Evolutionary conservation across 2,329 filamentous ascomycete genomes (phyloP).

Genomic region (Graphiopsis chlorocephala): DNA sequence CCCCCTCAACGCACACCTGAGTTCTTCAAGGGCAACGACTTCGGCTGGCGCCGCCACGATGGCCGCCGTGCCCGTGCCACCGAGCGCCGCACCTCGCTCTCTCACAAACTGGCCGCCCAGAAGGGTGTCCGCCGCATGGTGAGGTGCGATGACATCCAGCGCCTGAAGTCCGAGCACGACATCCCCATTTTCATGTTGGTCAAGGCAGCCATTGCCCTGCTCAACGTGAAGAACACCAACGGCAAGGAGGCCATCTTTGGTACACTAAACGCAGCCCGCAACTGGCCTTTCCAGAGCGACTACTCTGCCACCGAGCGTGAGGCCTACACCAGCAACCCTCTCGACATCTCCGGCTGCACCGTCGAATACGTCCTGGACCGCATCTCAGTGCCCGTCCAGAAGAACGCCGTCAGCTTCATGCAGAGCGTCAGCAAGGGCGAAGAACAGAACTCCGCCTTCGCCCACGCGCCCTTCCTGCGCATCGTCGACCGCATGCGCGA

Average conservation of each 20-base stretch:
- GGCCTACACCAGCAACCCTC: conserved; percentile 30
- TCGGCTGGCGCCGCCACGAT: conserved; percentile 29
- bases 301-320: conserved; percentile 30
- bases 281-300: conserved; percentile 34
- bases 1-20: conserved; percentile 32
- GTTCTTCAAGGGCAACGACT: conserved; percentile 35
- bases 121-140: conserved; percentile 31
- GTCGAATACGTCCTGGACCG: conserved; percentile 34
- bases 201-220: conserved; percentile 32
- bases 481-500: conserved; percentile 32
- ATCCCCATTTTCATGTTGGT: conserved; percentile 35
- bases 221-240: conserved; percentile 31
- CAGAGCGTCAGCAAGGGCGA: conserved; percentile 33
- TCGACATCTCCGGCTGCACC: conserved; percentile 36
- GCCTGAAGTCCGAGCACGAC: conserved; percentile 32
- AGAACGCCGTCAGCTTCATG: conserved; percentile 30
- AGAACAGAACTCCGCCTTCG: conserved; percentile 29
- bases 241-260: conserved; percentile 34
- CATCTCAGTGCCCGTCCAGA: conserved; percentile 27
- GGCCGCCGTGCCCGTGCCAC: conserved; percentile 27
- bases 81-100: conserved; percentile 24
- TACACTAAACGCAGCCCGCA: conserved; percentile 33
- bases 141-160: conserved; percentile 27
- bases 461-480: conserved; percentile 32
- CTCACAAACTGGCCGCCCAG: conserved; percentile 29